Evolutionary conservation across 2,329 filamentous ascomycete species (phyloP), one percentile per base, ranked within the genome.

Genomic region (Colletotrichum tofieldiae): DNA sequence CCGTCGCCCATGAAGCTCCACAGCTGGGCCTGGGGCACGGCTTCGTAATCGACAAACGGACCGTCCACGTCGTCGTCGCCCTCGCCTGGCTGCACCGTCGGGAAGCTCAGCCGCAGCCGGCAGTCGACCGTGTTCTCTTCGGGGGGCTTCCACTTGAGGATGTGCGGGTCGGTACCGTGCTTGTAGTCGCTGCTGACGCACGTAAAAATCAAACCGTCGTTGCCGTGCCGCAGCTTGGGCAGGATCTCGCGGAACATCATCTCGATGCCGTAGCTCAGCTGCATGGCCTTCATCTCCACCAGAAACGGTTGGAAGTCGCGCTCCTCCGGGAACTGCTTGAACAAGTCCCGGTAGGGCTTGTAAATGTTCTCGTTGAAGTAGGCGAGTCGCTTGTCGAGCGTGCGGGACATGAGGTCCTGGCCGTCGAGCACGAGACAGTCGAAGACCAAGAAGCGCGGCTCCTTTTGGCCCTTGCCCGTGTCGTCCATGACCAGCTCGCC

Each of bases 161-260:
- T 99, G 81, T 98, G 93, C 61, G 90, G 90, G 82, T 99, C 96
- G 16, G 96, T 99, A 76, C 96, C 96, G 75, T 93, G 92, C 77
- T 92, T 92, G 85, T 99, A 99, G 12, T 92, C 89, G 23, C 94
- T 94, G 77, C 91, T 93, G 75, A 94, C 91, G 84, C 96, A 98
- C n/a, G 96, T 98, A 83, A 98, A 99, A 79, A 99, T 98, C 58
- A 99, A 88, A 7, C 96, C 96, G 81, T 99, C 96, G 81, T 98
- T 98, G 74, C 96, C 95, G 80, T 99, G 96, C 76, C 92, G 93
- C 45, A 99, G 89, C 52, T 88, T 91, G 1, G 95, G 95, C 37
- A 98, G 90, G 55, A 97, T 90, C 69, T 95, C 89, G 76, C 92
- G 90, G 85, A 99, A 98, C 93, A 98, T 97, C 89, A 93, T 93